Percentiles rank a stretch among this genome's conserved stretches.
These are phyloP conservation scores for Phytomonas sp. DNA, from an alignment of 208 protist species.

Conservation along the genomic window DNA sequence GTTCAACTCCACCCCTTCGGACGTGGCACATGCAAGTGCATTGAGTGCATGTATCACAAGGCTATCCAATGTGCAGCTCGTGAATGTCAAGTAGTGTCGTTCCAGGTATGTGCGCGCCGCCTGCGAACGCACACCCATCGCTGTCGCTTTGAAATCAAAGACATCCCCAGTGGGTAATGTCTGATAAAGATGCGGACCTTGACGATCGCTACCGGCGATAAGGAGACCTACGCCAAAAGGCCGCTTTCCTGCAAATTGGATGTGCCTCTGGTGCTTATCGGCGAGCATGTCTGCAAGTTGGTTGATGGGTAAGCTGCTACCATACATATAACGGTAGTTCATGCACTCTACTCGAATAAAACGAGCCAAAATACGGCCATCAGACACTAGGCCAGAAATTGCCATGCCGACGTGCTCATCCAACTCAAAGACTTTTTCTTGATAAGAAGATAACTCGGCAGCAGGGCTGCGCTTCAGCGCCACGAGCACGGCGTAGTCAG, in stretches of 20 bases:
- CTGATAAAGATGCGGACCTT: constrained; percentile 94
- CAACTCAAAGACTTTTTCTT: constrained; percentile 97
- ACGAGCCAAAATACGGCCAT: constrained; percentile 92
- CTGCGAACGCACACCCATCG: constrained; percentile 98
- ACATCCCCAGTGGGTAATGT: constrained; percentile 96
- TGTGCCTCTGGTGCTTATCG: constrained; percentile 96
- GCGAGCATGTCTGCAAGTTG: constrained; percentile 77
- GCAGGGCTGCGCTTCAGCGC: constrained; percentile 91
- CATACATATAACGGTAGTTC: constrained; percentile 94
- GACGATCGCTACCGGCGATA: constrained; percentile 92
- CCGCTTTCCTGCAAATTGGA: constrained; percentile 92
- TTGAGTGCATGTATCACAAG: constrained; percentile 92
- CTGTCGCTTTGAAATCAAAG: constrained; percentile 97
- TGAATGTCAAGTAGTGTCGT: constrained; percentile 93
- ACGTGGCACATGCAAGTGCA: constrained; percentile 89
- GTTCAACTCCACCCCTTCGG: constrained; percentile 85
- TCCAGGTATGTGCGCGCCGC: constrained; percentile 98
- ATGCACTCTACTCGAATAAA: constrained; percentile 97
- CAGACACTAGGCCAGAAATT: constrained; percentile 97
- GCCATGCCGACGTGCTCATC: constrained; percentile 98
- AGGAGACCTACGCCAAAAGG: constrained; percentile 99
- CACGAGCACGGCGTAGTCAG: constrained; percentile 91
- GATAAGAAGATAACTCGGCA: constrained; percentile 96
- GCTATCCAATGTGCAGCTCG: constrained; percentile 69
- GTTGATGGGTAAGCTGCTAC: constrained; percentile 54